phyloP scores from a whole-genome alignment of 192 early-diverging fungal genomes.

The Coemansia sp. region DNA sequence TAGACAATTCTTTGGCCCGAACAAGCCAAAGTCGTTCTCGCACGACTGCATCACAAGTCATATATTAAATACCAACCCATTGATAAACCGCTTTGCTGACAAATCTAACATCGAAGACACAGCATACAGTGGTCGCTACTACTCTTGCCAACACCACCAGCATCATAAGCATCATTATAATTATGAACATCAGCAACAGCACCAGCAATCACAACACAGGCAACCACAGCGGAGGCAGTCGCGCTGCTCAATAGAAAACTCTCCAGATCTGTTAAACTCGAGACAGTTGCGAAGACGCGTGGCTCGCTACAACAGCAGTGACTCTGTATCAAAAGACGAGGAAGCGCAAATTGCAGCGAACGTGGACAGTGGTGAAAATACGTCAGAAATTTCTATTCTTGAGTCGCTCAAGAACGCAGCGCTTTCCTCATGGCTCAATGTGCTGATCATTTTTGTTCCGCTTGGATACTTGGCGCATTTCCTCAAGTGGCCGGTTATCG shows the following conservation, averaged over 20 bases:
- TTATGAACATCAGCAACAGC: too few species aligned
- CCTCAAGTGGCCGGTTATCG: conserved; percentile 65
- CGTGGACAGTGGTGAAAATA: background rate
- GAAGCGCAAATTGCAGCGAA: conserved; percentile 2
- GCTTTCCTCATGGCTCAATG: conserved; percentile 64
- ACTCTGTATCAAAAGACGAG: conserved; percentile 1
- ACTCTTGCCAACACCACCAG: conserved; percentile 3
- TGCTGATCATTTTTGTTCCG: conserved; percentile 75
- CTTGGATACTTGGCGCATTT: conserved; percentile 69
- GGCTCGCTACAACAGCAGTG: conserved; percentile 26
- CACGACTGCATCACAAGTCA: conserved; percentile 32
- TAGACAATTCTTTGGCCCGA: background rate
- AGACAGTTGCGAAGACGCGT: conserved; percentile 43
- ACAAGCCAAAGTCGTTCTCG: conserved; percentile 32
- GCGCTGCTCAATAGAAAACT: conserved; percentile 11
- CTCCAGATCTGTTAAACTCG: conserved; percentile 49
- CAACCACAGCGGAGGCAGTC: background rate
- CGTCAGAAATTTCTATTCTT: conserved; percentile 11
- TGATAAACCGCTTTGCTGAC: background rate
- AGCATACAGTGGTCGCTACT: background rate
- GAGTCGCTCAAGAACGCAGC: conserved; percentile 37
- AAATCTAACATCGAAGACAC: conserved; percentile 19
- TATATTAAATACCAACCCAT: background rate
- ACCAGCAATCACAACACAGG: background rate
- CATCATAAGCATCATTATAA: background rate